Evolutionary conservation across 2,329 filamentous ascomycete genomes (phyloP), one percentile per base, ranked within the genome.

Genomic region (Colletotrichum trifolii): DNA sequence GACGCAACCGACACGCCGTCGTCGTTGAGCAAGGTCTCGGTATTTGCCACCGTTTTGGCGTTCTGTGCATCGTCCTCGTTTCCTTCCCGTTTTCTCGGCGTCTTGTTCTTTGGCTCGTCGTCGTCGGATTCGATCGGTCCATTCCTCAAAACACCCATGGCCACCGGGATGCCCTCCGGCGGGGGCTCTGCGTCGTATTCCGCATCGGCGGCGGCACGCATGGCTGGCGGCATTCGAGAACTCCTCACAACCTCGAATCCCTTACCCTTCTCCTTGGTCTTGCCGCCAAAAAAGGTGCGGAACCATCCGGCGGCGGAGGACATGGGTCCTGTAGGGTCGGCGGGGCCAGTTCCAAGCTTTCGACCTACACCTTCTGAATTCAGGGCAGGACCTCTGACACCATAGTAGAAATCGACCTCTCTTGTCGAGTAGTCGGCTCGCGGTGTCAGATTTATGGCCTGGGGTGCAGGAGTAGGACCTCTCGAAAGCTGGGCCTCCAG

Each of bases 381-480:
- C 11, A 98, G 81, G 1, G 95, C 93, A 17, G 94, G 93, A 0
- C 96, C 96, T 39, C 96, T 89, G 15, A 97, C 91, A 9, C 94
- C 92, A 72, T 99, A 98, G 78, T 98, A 98, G 72, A 97, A 97
- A 76, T 99, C 96, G 0, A 96, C 93, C 77, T 99, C 96, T 60
- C 96, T 90, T 1, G 95, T 96, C 2, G 94, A 91, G 74, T 98
- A 98, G 73, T 99, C 95, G 1, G 91, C 90, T 50, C 88, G 85
- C 25, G 87, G 89, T 2, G 83, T 79, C 40, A 86, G 82, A 39
- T 84, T 76, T 62, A 79, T 75, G 11, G 64, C 64, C 48, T 77
- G 70, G 2, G 80, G 80, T 1, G 80, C 80, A 3, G 83, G 81
- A 3, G 83, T 83, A 11, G 76, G 76, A 15, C 79, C 80, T 17